Evolutionary conservation across 208 protist species (phyloP).

Genomic region (Trypanosoma cruzi): DNA sequence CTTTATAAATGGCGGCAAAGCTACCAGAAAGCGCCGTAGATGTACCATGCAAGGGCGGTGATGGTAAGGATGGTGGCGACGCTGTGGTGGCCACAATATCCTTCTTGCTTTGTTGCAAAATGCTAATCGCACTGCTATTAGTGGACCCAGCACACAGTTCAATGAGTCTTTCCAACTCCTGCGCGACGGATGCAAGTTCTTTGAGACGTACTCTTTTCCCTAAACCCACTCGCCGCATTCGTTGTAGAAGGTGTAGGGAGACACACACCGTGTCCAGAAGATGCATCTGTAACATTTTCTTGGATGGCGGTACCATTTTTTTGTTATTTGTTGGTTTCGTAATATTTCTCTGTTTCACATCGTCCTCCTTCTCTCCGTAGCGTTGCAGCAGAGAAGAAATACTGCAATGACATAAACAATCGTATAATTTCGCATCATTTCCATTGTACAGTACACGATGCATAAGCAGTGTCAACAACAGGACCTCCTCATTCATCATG

Average conservation of each 20-base stretch:
- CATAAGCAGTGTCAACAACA: constrained; percentile 12
- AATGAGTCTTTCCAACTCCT: constrained; percentile 10
- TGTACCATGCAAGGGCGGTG: background rate
- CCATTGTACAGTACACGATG: constrained; percentile 24
- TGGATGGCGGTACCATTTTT: background rate
- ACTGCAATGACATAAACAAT: constrained; percentile 23
- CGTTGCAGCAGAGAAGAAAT: constrained; percentile 1
- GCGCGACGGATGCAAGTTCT: constrained; percentile 10
- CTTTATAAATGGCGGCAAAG: constrained; percentile 14
- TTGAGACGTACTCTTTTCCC: background rate
- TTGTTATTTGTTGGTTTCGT: background rate
- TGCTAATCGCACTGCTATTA: background rate
- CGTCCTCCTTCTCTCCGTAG: constrained; percentile 1
- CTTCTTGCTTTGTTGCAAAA: constrained; percentile 4
- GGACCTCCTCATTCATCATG: constrained; percentile 12
- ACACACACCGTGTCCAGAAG: constrained; percentile 12
- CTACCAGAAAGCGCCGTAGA: constrained; percentile 5
- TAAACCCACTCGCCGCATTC: constrained; percentile 11
- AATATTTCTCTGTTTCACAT: background rate
- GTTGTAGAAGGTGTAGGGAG: constrained; percentile 20
- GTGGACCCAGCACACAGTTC: constrained; percentile 2
- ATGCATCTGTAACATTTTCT: constrained; percentile 2
- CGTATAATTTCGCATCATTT: constrained; percentile 10
- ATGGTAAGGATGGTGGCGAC: background rate
- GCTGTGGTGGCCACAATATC: background rate